Conservation (phyloP, 2,329 filamentous ascomycete genomes). For the Ophiosphaerella narmari region DNA sequence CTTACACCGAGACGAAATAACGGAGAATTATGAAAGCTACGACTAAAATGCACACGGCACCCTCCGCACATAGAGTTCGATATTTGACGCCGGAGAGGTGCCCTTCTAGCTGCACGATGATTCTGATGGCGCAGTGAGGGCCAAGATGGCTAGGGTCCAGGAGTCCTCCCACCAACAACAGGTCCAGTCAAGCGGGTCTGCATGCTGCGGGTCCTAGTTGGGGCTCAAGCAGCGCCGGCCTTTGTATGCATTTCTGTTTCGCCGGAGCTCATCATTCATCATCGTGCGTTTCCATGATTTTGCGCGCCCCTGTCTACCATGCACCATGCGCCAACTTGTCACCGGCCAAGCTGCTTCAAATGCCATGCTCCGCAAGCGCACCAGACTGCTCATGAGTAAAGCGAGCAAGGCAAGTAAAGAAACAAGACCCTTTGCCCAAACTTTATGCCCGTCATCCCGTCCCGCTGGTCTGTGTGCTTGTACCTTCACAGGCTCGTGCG, state of each 20-base stretch:
- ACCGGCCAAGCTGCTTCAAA: not conserved
- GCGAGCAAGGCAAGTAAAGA: conserved; percentile 20
- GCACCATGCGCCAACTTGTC: conserved; percentile 1
- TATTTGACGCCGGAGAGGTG: conserved; percentile 10
- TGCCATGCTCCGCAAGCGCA: conserved; percentile 9
- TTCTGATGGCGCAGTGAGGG: conserved; percentile 31
- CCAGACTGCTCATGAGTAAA: conserved; percentile 25
- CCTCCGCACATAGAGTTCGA: conserved; percentile 9
- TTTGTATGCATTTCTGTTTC: conserved; percentile 29
- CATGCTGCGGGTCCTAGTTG: conserved; percentile 30
- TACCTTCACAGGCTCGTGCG: conserved; percentile 25
- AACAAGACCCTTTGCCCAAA: conserved; percentile 39
- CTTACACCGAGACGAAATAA: conserved; percentile 13
- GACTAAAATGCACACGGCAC: conserved; percentile 8
- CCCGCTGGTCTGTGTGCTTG: conserved; percentile 37
- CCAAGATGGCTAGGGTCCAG: conserved; percentile 16
- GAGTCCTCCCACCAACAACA: conserved; percentile 20
- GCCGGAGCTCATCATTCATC: conserved; percentile 26
- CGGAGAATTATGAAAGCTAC: conserved; percentile 21
- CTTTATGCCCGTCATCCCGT: conserved; percentile 47
- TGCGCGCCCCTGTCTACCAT: conserved; percentile 12
- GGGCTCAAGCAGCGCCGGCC: conserved; percentile 28
- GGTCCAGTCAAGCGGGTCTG: conserved; percentile 32
- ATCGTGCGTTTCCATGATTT: conserved; percentile 23
- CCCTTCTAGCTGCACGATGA: conserved; percentile 4